Evolutionary conservation across 2,329 filamentous ascomycete species (phyloP).

Genomic region (Zymoseptoria crescenta): DNA sequence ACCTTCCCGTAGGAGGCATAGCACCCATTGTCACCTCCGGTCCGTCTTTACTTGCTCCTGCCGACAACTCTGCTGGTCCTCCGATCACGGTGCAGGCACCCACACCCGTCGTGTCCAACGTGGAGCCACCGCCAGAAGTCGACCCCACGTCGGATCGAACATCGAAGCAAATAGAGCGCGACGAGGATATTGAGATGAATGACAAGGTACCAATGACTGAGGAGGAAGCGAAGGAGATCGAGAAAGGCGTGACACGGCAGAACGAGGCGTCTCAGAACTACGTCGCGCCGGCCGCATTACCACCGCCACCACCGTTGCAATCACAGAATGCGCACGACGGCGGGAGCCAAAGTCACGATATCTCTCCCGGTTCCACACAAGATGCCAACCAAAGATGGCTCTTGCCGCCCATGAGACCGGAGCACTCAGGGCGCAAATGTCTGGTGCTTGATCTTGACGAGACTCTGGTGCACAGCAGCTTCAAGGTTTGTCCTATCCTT

Average conservation of each 20-base stretch:
- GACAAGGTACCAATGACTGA: conserved; percentile 42
- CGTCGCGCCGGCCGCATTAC: conserved; percentile 31
- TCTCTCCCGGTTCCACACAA: conserved; percentile 31
- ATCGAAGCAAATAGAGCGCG: conserved; percentile 39
- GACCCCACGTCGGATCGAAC: conserved; percentile 42
- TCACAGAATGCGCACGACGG: conserved; percentile 10
- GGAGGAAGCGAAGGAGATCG: conserved; percentile 38
- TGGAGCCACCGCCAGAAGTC: conserved; percentile 29
- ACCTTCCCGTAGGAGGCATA: not conserved
- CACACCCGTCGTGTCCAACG: conserved; percentile 33
- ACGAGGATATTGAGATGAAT: conserved; percentile 55
- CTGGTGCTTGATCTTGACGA: conserved; percentile 93
- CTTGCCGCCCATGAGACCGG: conserved; percentile 71
- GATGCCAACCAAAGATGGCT: conserved; percentile 58
- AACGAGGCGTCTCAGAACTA: conserved; percentile 6
- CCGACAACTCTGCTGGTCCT: conserved; percentile 30
- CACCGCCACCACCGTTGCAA: conserved; percentile 49
- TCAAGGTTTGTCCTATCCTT: conserved; percentile 60
- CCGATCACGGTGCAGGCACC: conserved; percentile 34
- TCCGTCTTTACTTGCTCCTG: conserved; percentile 1
- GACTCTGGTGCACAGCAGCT: conserved; percentile 95
- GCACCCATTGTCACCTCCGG: conserved; percentile 6
- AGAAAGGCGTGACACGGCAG: conserved; percentile 12
- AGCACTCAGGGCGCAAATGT: conserved; percentile 83
- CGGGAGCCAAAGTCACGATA: conserved; percentile 20